Conservation (phyloP, 2,329 filamentous ascomycete species). For the Colletotrichum ledebouriae region DNA sequence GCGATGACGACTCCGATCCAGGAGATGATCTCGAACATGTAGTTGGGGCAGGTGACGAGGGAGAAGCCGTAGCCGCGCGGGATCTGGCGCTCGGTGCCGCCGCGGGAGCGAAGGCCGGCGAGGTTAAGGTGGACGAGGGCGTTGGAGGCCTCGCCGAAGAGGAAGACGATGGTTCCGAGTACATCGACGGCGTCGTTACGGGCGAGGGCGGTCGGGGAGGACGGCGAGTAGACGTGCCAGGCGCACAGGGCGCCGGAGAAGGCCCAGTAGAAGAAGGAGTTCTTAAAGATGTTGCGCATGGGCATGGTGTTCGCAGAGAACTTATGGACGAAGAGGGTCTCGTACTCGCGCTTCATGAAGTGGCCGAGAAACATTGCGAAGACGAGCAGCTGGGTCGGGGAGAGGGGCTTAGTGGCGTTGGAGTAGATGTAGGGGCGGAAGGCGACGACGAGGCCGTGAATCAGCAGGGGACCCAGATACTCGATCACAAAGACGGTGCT, state of each 20-base stretch:
- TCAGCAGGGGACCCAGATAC: conserved; percentile 90
- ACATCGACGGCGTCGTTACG: conserved; percentile 68
- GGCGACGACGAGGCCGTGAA: conserved; percentile 82
- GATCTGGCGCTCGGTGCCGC: conserved; percentile 89
- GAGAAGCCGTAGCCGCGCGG: conserved; percentile 87
- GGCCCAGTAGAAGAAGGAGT: conserved; percentile 94
- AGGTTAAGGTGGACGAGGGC: conserved; percentile 84
- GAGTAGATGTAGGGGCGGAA: conserved; percentile 75
- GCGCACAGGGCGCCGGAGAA: conserved; percentile 85
- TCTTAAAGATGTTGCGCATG: conserved; percentile 89
- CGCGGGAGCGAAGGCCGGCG: conserved; percentile 79
- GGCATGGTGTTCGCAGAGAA: conserved; percentile 98
- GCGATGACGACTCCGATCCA: conserved; percentile 88
- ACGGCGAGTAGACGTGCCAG: conserved; percentile 86
- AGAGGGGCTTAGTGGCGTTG: conserved; percentile 63
- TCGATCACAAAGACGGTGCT: conserved; percentile 94
- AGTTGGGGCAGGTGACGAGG: conserved; percentile 95
- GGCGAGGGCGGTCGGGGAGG: conserved; percentile 72
- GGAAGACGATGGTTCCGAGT: conserved; percentile 77
- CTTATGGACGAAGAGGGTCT: conserved; percentile 94
- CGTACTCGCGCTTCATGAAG: conserved; percentile 94
- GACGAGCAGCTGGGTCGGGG: conserved; percentile 78
- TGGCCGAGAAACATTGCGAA: conserved; percentile 83
- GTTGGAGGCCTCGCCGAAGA: conserved; percentile 85
- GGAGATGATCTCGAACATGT: conserved; percentile 90